Base-by-base conservation (phyloP, 164 flowering plant species). In the Sedum album region DNA sequence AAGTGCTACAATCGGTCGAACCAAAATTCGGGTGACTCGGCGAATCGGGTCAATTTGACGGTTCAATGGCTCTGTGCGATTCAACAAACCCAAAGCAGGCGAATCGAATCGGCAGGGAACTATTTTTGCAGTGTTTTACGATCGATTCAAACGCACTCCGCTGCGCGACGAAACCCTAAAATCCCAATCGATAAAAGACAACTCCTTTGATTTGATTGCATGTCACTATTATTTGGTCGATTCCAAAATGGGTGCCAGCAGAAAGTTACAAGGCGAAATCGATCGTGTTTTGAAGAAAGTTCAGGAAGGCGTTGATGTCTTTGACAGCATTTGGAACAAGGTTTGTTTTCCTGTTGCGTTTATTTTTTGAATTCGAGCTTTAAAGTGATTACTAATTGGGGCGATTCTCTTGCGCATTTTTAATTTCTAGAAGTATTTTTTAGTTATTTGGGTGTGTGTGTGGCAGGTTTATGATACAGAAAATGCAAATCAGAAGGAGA, bases 271-370 rank as follows among this genome's bases (percentile, higher is more conserved):
- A 73, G 99, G 97, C 20, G 99, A 94, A 83, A 94, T 94, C 75
- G 99, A 94, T 81, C 88, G 99, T 20, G 99, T 94, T n/a, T 75
- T 94, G 71, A 94, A 94, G 80, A 94, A 91, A 77, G 99, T 94
- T 66, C 97, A 94, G 35, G 99, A 94, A 72, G 99, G 99, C 60
- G 99, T 94, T 23, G 99, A 94, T 31, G 90, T 94, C 31, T 94
- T 94, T 69, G 97, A 94, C 51, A 88, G 94, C 78, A 91, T 94
- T 41, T 94, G 97, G 99, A 91, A 90, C 83, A 94, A 94, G 96
- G 99, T 91, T 2, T 14, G 5, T 41, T 33, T 41, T 5, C 1
- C 46, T 11, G 15, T 11, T 44, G 15, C 17, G 4, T 11, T 1
- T 44, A 4, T 44, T 14, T 44, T 44, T 44, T 5, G n/a, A n/a